Base-by-base conservation (phyloP, 345 rosid genomes). In the Chamaenerion angustifolium region DNA sequence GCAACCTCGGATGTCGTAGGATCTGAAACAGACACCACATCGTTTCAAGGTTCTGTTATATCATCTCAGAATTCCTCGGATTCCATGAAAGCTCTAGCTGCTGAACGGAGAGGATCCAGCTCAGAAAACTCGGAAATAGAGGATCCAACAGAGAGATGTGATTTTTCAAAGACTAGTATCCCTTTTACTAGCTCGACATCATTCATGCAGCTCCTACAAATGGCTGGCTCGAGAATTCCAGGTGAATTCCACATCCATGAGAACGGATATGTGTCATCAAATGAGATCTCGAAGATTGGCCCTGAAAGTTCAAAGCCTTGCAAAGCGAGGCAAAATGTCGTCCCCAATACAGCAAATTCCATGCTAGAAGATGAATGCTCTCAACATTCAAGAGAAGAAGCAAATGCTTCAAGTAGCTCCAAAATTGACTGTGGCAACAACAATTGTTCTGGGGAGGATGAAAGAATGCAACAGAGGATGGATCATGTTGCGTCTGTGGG, bases 31-130 rank as follows among this genome's bases (percentile, higher is more conserved):
- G 68, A 69, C 27, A 56, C 40, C 25, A 7, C 67, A 51, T 76
- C 81, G 47, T 79, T 76, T 56, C 90, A 77, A 56, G 82, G 67
- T 61, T 81, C 94, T 13, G 71, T 54, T 13, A 11, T 69, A 57
- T 73, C 92, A 64, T 69, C 71, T 49, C 85, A 73, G 48, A 64
- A 66, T 43, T 71, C 84, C 16, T 13, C 50, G 46, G 64, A 69
- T 51, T 60, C 61, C 52, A 54, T 77, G 51, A 50, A 61, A 62
- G 63, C 56, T 63, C 69, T 75, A 67, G 49, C 57, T 47, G 67
- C 57, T 55, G 82, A 80, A 49, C 73, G 75, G 71, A 67, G 60
- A 64, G 81, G 65, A 59, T 73, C 71, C 46, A 64, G 66, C 69
- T 75, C 75, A 23, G 77, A 69, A 68, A 64, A 67, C 67, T 68